Base-by-base conservation (phyloP, 2,329 filamentous ascomycete genomes). In the Colletotrichum sp. region DNA sequence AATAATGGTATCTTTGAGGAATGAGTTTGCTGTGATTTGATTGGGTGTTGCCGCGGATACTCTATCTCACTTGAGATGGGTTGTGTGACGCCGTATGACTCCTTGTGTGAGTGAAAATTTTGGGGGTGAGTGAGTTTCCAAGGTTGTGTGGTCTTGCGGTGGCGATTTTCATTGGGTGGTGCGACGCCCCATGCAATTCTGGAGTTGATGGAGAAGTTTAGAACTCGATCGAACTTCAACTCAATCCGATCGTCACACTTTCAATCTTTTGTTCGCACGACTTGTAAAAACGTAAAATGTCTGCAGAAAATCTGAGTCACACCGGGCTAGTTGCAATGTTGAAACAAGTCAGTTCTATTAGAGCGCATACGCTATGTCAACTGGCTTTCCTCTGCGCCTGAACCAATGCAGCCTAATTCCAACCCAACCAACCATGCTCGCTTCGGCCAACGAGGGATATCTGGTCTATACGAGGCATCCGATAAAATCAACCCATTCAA, bases 191-290 rank as follows among this genome's bases (percentile, higher is more conserved):
- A 28, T 28, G 26, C 26, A 73, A 73, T 73, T 75, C 73, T 75
- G 73, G 73, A 73, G 70, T 75, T 75, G 24, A 73, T 73, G 73
- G 73, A 75, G 64, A 34, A 68, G 57, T 59, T 64, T n/a, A 62
- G 73, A 73, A 75, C 34, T 71, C 32, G 44, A 72, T 73, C 26
- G 73, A 75, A 73, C 22, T 32, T 22, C n/a, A 48, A 24, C 28
- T 60, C 64, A 15, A 62, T 48, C 18, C 32, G 55, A 60, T 60
- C 30, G 28, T 60, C 52, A 48, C 12, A 15, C 15, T 12, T 44
- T 12, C 4, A 4, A 62, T 22, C 18, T 22, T 22, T 62, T 48
- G 7, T 22, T 12, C 9, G 18, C 39, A 48, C 39, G 7, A 22
- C 39, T 48, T 3, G 9, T 12, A n/a, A 4, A n/a, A 48, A 48